Evolutionary conservation across 306 rosid species (phyloP).

Genomic region (Acacia crassicarpa): DNA sequence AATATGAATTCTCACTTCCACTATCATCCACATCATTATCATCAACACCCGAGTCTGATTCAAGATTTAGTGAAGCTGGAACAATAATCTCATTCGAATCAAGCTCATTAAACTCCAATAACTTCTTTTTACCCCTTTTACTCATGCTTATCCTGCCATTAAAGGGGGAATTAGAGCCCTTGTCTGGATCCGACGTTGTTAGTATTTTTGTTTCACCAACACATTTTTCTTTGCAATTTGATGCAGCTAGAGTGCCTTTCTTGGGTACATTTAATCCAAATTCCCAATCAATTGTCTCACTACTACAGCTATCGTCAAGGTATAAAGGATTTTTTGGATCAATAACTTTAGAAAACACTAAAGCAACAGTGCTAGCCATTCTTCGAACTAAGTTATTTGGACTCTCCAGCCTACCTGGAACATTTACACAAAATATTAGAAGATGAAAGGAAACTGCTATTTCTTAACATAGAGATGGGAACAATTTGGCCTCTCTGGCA

Average conservation of each 20-base stretch:
- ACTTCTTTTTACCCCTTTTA: slow-evolving; percentile 52
- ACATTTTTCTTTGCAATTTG: slow-evolving; percentile 36
- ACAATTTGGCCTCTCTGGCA: background rate
- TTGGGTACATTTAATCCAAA: slow-evolving; percentile 53
- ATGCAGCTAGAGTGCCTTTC: slow-evolving; percentile 40
- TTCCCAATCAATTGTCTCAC: slow-evolving; percentile 81
- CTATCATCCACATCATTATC: slow-evolving; percentile 36
- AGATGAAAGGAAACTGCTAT: slow-evolving; percentile 22
- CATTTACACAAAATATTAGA: slow-evolving; percentile 35
- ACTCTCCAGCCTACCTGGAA: slow-evolving; percentile 95
- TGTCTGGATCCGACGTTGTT: slow-evolving; percentile 37
- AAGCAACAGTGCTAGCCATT: slow-evolving; percentile 87
- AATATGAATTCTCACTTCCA: slow-evolving; percentile 76
- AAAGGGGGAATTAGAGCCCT: slow-evolving; percentile 32
- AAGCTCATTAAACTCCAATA: slow-evolving; percentile 52
- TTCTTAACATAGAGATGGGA: slow-evolving; percentile 25
- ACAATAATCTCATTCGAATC: slow-evolving; percentile 95
- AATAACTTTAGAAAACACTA: slow-evolving; percentile 80
- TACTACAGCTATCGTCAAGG: slow-evolving; percentile 80
- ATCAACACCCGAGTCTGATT: slow-evolving; percentile 51
- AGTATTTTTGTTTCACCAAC: slow-evolving; percentile 34
- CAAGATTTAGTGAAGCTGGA: slow-evolving; percentile 66
- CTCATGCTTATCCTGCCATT: slow-evolving; percentile 33
- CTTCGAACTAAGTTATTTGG: slow-evolving; percentile 75
- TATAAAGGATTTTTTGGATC: slow-evolving; percentile 92